Evolutionary conservation across 2,329 filamentous ascomycete species (phyloP), one percentile per base, ranked within the genome.

Genomic region (Exophiala aquamarina): DNA sequence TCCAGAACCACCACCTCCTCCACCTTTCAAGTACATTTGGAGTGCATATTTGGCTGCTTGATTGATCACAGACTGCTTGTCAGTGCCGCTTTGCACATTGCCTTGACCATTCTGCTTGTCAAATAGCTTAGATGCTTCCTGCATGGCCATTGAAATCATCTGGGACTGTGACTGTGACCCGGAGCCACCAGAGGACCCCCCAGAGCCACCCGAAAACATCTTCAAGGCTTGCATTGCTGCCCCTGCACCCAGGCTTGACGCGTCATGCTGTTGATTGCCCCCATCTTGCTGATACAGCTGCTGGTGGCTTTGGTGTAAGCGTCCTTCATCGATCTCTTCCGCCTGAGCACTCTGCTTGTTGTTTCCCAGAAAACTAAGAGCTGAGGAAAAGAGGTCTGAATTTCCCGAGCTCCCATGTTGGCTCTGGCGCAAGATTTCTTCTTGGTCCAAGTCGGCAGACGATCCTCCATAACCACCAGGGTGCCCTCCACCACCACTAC

Each of bases 1-100:
- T 51, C 74, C 67, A 11, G 72, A 62, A 37, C 71, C 71, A 33
- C 71, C 70, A 17, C 68, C 61, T n/a, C 70, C 66, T 28, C 74
- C 18, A 59, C 79, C 82, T 79, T 95, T 91, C 74, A 94, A 72
- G 68, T 91, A 95, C 81, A 95, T 86, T 79, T 95, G 90, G 60
- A 95, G 68, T 2, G 90, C 91, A 79, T 88, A 86, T 76, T 95
- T 84, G 2, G 83, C 90, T 3, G 91, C 91, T 66, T 83, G 75
- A 64, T 86, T 82, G 37, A 96, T 74, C 40, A 83, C 89, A 38
- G 82, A 83, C 69, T 95, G 82, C 79, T 95, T 95, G 69, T 81
- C 86, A 4, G 85, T 79, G 19, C 77, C 50, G 68, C 72, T 62
- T 58, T 78, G 73, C 50, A 75, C 75, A 56, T 78, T 79, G 15